Base-by-base conservation (phyloP, 345 rosid species). In the Acer saccharum region DNA sequence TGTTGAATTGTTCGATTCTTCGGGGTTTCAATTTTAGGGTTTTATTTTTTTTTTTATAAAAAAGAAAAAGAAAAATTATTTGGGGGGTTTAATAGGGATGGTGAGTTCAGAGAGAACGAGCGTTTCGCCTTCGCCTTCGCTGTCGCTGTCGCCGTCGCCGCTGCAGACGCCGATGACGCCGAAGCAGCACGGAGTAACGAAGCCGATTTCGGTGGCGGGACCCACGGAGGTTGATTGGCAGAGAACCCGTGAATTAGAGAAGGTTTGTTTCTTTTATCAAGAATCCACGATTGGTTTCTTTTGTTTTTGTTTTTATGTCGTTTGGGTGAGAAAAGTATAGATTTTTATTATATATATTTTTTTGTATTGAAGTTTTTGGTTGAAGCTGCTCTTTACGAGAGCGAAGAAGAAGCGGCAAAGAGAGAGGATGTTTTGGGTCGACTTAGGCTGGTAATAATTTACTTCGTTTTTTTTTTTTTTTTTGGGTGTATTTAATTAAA, bases 121-220 rank as follows among this genome's bases (percentile, higher is more conserved):
- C 52, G 72, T 69, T 10, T 52, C 85, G 16, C 35, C 84, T 20
- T 62, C 74, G 78, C 71, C 73, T 64, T 52, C 65, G 64, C 10
- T 3, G 11, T 52, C 75, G 52, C 1, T 25, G 27, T 25, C n/a
- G 3, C 27, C 9, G 27, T 3, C 4, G 39, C 39, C 6, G 68
- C 0, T 0, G 23, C 54, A 66, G 35, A 4, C 29, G 3, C 18
- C 25, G 11, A 3, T 11, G 46, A 43, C 64, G 2, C 23, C 77
- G 57, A 86, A 78, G 76, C 89, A 83, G 67, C 85, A 35, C 25
- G 92, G 92, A 21, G 88, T 86, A 1, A 88, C 88, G 46, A 82
- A 89, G 76, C 95, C 95, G 64, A 84, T 91, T n/a, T 91, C 93
- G 11, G 43, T 79, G 75, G 84, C 88, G 21, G 93, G 87, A 55